Conservation (phyloP, 257 asterid species). For the Forsythia suspensa region DNA sequence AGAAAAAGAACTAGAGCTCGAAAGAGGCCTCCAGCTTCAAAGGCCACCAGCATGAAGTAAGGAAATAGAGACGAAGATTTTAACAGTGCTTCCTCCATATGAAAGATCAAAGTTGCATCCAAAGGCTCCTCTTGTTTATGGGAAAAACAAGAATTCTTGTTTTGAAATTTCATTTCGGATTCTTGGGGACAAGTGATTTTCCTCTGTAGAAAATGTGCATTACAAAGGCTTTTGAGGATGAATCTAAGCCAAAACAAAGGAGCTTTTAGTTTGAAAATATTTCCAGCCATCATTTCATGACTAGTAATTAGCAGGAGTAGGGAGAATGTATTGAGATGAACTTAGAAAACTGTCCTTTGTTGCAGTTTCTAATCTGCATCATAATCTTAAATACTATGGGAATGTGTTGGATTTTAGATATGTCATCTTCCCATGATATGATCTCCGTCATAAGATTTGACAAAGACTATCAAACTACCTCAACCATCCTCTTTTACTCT, state of each 20-base stretch:
- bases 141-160: constrained; percentile 10
- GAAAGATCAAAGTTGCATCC: constrained; percentile 28
- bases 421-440: not conserved
- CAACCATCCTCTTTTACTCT: not conserved
- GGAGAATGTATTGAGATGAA: not conserved
- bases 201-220: constrained; percentile 7
- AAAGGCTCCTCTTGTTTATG: constrained; percentile 8
- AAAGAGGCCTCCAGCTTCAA: constrained; percentile 38
- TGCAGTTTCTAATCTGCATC: not conserved
- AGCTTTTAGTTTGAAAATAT: constrained; percentile 23
- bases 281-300: not conserved
- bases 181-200: constrained; percentile 18
- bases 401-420: not conserved
- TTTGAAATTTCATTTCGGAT: constrained; percentile 22
- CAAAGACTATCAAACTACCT: not conserved
- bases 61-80: constrained; percentile 34
- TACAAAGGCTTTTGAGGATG: constrained; percentile 21
- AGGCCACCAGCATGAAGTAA: constrained; percentile 43
- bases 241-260: constrained; percentile 29
- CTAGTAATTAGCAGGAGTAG: not conserved
- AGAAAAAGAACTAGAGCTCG: constrained; percentile 30
- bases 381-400: not conserved
- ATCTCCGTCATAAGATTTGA: not conserved
- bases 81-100: constrained; percentile 36
- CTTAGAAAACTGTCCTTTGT: not conserved